phyloP scores from a whole-genome alignment of 441 rosid genomes.

The Populus tomentosa region DNA sequence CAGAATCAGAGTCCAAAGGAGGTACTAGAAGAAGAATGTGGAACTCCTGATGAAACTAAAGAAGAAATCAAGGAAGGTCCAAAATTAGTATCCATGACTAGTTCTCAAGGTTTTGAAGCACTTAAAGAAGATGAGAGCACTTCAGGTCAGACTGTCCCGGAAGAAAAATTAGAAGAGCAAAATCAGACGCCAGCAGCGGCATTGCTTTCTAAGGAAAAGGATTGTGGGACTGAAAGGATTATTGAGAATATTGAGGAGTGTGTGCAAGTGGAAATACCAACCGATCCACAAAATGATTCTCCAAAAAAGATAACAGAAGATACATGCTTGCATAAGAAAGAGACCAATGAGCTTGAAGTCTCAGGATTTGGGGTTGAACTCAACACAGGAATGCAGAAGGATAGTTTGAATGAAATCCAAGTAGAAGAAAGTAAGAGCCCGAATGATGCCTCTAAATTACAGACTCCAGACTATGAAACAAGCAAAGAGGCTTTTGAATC shows the following conservation, averaged over 20 bases:
- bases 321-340: constrained; percentile 7
- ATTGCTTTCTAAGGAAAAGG: constrained; percentile 11
- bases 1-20: constrained; percentile 14
- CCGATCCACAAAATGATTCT: not conserved
- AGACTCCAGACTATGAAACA: constrained; percentile 9
- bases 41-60: not conserved
- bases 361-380: not conserved
- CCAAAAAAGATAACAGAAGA: constrained; percentile 7
- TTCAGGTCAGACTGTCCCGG: not conserved
- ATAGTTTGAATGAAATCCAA: not conserved
- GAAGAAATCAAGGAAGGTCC: constrained; percentile 18
- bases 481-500: constrained; percentile 15
- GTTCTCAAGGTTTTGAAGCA: constrained; percentile 3
- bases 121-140: not conserved
- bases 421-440: not conserved
- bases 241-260: constrained; percentile 10
- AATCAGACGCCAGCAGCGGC: not conserved
- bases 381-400: not conserved
- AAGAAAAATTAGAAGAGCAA: constrained; percentile 9
- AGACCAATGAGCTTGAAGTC: constrained; percentile 13
- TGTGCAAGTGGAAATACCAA: not conserved
- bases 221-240: constrained; percentile 5
- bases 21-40: constrained; percentile 7
- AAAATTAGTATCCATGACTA: not conserved
- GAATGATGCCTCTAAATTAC: constrained; percentile 8